phyloP scores from a whole-genome alignment of 2,329 filamentous ascomycete genomes.

The Fusarium camptoceras region DNA sequence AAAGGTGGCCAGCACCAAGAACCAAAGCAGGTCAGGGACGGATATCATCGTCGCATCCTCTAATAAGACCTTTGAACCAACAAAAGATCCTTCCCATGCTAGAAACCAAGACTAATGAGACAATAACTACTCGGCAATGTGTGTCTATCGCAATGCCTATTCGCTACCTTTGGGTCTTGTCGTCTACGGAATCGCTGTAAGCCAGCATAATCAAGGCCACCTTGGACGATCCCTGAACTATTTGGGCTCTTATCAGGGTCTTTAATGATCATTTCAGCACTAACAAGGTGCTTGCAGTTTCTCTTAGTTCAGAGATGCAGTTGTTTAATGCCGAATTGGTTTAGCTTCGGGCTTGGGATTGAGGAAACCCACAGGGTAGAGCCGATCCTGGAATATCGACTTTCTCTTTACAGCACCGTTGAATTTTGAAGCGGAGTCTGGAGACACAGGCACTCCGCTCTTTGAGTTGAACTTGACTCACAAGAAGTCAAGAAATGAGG shows the following conservation, averaged over 20 bases:
- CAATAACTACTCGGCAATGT: constrained; percentile 3
- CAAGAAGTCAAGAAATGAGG: constrained; percentile 35
- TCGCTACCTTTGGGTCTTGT: constrained; percentile 39
- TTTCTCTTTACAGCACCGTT: constrained; percentile 25
- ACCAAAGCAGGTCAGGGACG: constrained; percentile 5
- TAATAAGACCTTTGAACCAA: constrained; percentile 26
- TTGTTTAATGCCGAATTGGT: constrained; percentile 30
- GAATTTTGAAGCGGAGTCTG: constrained; percentile 9
- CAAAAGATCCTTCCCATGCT: constrained; percentile 21
- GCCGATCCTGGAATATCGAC: constrained; percentile 29
- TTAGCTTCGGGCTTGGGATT: constrained; percentile 30
- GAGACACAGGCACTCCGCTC: constrained; percentile 16
- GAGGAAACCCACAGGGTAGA: constrained; percentile 13
- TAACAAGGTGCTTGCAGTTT: constrained; percentile 36
- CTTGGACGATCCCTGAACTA: constrained; percentile 33
- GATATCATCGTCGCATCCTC: constrained; percentile 22
- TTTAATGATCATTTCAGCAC: constrained; percentile 22
- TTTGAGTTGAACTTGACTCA: constrained; percentile 12
- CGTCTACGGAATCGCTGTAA: constrained; percentile 16
- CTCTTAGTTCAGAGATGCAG: constrained; percentile 32
- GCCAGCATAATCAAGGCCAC: constrained; percentile 20
- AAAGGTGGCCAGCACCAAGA: constrained; percentile 25
- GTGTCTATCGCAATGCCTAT: constrained; percentile 23
- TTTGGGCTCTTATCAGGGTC: constrained; percentile 36
- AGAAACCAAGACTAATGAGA: constrained; percentile 37